Conservation (phyloP, 768 basidiomycete species). For the Crassisporium funariophilum region DNA sequence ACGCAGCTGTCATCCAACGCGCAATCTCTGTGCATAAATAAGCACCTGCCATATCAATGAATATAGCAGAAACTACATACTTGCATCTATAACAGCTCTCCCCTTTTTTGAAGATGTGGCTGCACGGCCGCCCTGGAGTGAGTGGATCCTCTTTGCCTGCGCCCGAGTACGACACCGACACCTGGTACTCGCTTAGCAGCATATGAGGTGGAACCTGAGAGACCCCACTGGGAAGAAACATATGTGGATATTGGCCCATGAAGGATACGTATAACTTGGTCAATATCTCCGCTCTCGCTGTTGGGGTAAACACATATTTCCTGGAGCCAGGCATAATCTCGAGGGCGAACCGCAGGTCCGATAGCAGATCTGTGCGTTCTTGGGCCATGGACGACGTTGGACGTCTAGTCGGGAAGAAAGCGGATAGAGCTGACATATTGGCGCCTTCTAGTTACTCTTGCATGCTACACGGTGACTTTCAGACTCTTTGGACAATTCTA, state of each 20-base stretch:
- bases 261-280: constrained; percentile 80
- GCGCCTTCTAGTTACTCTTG: not conserved
- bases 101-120: constrained; percentile 85
- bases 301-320: constrained; percentile 75
- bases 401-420: constrained; percentile 28
- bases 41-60: constrained; percentile 3
- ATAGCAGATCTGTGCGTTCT: constrained; percentile 52
- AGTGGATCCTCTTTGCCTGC: constrained; percentile 62
- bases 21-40: constrained; percentile 68
- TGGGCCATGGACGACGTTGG: constrained; percentile 13
- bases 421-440: constrained; percentile 19
- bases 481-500: too few relatives aligned
- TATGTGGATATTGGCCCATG: constrained; percentile 73
- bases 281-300: constrained; percentile 80
- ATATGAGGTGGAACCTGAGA: constrained; percentile 62
- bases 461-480: not conserved
- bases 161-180: constrained; percentile 53
- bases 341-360: constrained; percentile 72
- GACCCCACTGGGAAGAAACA: constrained; percentile 71
- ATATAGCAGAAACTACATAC: constrained; percentile 48
- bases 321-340: constrained; percentile 81
- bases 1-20: constrained; percentile 89
- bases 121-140: constrained; percentile 75
- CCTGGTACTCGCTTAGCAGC: constrained; percentile 73
- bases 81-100: constrained; percentile 95